These are phyloP conservation scores for Eucalyptus pumila DNA, from an alignment of 345 rosid species.

Conservation along the genomic window DNA sequence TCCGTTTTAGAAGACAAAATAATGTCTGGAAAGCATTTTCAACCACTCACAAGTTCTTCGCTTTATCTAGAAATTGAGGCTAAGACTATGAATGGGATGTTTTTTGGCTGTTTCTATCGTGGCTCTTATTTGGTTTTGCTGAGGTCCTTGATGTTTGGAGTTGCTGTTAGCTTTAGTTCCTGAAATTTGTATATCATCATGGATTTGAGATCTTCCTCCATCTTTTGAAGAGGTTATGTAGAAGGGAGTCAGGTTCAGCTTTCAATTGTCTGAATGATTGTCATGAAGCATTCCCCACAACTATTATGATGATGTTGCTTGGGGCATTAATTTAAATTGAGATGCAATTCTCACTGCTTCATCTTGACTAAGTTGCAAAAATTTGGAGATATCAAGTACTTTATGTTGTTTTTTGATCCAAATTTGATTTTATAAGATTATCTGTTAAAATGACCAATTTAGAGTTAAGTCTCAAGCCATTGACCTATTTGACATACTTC, in stretches of 20 bases:
- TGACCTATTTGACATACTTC: background rate
- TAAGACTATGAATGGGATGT: background rate
- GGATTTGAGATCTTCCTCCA: background rate
- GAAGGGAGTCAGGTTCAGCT: background rate
- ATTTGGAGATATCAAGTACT: background rate
- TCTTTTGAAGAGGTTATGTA: background rate
- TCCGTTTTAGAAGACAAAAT: background rate
- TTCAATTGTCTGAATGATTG: background rate
- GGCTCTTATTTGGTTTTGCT: background rate
- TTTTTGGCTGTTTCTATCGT: background rate
- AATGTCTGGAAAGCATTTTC: background rate
- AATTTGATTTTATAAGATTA: background rate
- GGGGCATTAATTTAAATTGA: background rate
- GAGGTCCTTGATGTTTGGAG: background rate
- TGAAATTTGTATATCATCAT: background rate
- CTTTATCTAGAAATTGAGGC: background rate
- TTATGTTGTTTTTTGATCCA: background rate
- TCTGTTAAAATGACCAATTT: background rate
- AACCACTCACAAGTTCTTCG: background rate
- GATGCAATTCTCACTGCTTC: background rate
- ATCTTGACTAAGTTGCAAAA: background rate
- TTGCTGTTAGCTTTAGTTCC: background rate
- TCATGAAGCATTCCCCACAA: background rate
- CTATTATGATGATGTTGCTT: background rate
- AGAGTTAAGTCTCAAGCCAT: background rate